phyloP scores from a whole-genome alignment of 139 green algal species.

The Chlamydomonas asymmetrica region DNA sequence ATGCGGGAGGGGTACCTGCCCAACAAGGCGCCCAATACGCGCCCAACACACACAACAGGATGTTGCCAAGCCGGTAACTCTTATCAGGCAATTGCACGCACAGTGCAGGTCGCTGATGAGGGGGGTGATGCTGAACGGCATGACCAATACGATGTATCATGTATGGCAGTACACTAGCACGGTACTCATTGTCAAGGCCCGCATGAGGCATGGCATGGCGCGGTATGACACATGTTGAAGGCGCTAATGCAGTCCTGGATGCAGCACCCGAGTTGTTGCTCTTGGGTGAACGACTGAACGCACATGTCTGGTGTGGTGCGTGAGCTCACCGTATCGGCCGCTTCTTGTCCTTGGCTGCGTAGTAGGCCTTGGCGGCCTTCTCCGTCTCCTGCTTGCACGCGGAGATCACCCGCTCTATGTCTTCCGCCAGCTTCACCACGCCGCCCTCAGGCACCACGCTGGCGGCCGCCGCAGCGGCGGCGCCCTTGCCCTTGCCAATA shows the following conservation, averaged over 20 bases:
- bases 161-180: not conserved
- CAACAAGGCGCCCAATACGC: no score
- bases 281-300: not conserved
- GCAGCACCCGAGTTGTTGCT: not conserved
- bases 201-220: not conserved
- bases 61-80: no score
- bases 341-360: slow-evolving; percentile 27
- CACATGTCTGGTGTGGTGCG: not conserved
- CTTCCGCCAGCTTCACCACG: slow-evolving; percentile 19
- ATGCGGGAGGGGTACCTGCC: slow-evolving; percentile 48
- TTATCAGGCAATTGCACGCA: slow-evolving; percentile 20
- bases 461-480: slow-evolving; percentile 18
- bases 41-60: no score
- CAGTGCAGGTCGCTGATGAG: slow-evolving; percentile 6
- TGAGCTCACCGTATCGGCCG: no score
- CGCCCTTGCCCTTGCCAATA: slow-evolving; percentile 2
- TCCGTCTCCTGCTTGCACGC: slow-evolving; percentile 49
- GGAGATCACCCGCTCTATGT: slow-evolving; percentile 43
- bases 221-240: not conserved
- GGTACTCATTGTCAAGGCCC: not conserved
- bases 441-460: not conserved
- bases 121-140: not conserved
- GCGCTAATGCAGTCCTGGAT: not conserved
- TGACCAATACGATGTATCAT: not conserved
- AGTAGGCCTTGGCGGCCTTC: slow-evolving; percentile 38